phyloP scores from a whole-genome alignment of 129 eudicot species.

The Flaveria linearis region DNA sequence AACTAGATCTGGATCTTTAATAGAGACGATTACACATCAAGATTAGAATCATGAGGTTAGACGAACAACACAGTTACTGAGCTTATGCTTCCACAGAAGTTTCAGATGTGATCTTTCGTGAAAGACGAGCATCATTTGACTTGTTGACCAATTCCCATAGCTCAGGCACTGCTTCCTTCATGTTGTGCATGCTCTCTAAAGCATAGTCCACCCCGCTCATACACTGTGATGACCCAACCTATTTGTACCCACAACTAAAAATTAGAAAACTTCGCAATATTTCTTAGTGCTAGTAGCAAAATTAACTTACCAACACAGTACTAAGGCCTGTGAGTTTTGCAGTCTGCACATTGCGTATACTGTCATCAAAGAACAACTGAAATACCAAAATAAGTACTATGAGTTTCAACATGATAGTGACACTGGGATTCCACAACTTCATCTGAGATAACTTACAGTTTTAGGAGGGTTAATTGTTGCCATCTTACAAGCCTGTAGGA shows the following conservation, averaged over 20 bases:
- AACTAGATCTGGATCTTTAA: background rate
- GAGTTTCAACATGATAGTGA: too few species aligned
- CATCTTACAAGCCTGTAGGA: constrained; percentile 61
- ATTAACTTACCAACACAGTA: constrained; percentile 69
- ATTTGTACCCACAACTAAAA: background rate
- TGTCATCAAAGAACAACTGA: constrained; percentile 93
- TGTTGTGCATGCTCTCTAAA: constrained; percentile 86
- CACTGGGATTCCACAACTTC: too few species aligned
- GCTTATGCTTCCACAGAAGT: constrained; percentile 66
- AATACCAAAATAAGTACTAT: constrained; percentile 5
- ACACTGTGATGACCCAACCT: constrained; percentile 64
- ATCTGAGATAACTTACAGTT: constrained; percentile 53
- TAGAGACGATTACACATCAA: background rate
- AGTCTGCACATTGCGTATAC: constrained; percentile 69
- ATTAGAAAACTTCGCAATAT: background rate
- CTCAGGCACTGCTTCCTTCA: constrained; percentile 78
- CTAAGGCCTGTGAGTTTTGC: constrained; percentile 59
- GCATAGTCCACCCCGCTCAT: constrained; percentile 65
- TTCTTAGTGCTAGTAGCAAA: background rate
- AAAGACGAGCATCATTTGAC: constrained; percentile 39
- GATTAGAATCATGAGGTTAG: background rate
- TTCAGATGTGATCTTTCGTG: constrained; percentile 58
- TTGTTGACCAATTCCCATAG: constrained; percentile 64
- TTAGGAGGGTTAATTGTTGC: constrained; percentile 69
- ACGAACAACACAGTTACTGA: background rate